Evolutionary conservation across 139 green algal species (phyloP), one percentile per base, ranked within the genome.

Genomic region (Coelastrella sp.): DNA sequence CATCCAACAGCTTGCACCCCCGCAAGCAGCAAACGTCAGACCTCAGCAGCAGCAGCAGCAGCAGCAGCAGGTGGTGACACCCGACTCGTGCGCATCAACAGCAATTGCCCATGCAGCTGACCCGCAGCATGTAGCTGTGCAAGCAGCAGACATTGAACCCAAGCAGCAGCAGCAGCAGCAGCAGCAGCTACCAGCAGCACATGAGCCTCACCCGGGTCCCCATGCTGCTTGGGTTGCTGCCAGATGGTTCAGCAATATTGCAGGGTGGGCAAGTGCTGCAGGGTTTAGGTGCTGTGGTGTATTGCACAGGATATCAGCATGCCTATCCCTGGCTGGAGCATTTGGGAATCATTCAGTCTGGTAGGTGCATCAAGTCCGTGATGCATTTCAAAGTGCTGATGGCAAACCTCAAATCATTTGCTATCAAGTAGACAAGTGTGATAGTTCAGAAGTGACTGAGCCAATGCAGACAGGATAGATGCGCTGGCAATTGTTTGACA

Each of bases 231-330:
- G 54, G 87, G 76, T 83, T 95, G 75, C 56, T 57, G 7, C n/a
- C 32, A 16, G 90, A 95, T 56, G 86, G 92, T 5, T 75, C 76
- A 13, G 80, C 76, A 5, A 74, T 84, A 71, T 89, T 95, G 20
- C 83, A 93, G 77, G 92, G 90, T 57, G 92, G 94, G 3, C 88
- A 80, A 8, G 57, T 87, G 7, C 13, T 90, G 22, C 14, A 73
- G 54, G 80, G 58, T 32, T 47, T 96, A 5, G 93, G 95, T 85
- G 80, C 77, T 5, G 87, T 96, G 5, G 78, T 96, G 8, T 96
- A 94, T 74, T 94, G 92, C 92, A 96, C 94, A 5, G 93, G 95
- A 7, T 96, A 96, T 74, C 54, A 93, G 79, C 94, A 96, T 80
- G 68, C 13, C 11, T 95, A 95, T 80, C 93, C 90, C 3, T 96